Conservation (phyloP, 2,329 filamentous ascomycete species). For the Hypocreales sp. region DNA sequence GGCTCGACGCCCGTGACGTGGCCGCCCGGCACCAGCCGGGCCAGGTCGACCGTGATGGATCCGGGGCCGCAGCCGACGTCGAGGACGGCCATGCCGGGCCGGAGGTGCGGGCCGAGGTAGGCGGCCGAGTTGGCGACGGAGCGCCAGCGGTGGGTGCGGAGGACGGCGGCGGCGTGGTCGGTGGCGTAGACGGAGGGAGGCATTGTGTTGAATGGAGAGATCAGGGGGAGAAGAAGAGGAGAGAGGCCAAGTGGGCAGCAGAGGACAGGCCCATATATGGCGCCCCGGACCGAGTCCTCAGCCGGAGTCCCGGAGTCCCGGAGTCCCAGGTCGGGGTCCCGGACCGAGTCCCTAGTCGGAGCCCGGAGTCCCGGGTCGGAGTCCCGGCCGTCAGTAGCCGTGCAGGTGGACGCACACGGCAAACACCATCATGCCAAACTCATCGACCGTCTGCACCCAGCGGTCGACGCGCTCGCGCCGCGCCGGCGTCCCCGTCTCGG, state of each 20-base stretch:
- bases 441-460: constrained; percentile 35
- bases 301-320: too few relatives aligned
- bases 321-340: too few relatives aligned
- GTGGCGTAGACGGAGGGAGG: not conserved
- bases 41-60: constrained; percentile 27
- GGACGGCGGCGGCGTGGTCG: constrained; percentile 10
- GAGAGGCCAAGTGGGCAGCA: too few relatives aligned
- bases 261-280: too few relatives aligned
- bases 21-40: constrained; percentile 18
- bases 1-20: constrained; percentile 22
- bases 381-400: not conserved
- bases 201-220: too few relatives aligned
- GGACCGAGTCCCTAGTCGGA: too few relatives aligned
- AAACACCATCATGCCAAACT: constrained; percentile 38
- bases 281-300: too few relatives aligned
- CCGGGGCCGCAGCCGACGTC: constrained; percentile 33
- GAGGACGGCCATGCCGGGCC: constrained; percentile 21
- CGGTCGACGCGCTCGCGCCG: constrained; percentile 24
- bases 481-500: constrained; percentile 12
- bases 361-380: too few relatives aligned
- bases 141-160: constrained; percentile 21
- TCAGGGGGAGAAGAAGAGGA: too few relatives aligned
- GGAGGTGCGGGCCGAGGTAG: constrained; percentile 24
- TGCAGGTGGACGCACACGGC: constrained; percentile 16
- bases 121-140: constrained; percentile 25